These are phyloP conservation scores for Ambrosiella beaveri DNA, from an alignment of 2,329 filamentous ascomycete species.

Conservation along the genomic window DNA sequence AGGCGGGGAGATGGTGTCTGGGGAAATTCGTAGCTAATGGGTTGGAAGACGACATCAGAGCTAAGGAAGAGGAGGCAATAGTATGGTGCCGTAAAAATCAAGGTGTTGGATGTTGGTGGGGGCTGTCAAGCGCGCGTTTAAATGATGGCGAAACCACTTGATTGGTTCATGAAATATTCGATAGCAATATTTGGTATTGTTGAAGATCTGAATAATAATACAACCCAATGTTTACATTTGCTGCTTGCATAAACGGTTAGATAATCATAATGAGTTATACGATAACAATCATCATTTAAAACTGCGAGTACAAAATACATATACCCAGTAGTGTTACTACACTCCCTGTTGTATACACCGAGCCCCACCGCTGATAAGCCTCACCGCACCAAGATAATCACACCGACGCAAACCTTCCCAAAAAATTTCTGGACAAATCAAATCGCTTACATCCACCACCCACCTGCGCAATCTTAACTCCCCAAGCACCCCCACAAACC, in stretches of 20 bases:
- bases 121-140: neutral
- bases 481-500: neutral
- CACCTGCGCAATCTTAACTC: neutral
- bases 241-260: no score
- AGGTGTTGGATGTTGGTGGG: no score
- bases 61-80: no score
- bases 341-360: neutral
- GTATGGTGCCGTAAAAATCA: no score
- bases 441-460: neutral
- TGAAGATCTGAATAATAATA: no score
- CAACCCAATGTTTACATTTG: no score
- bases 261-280: no score
- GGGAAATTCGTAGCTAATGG: no score
- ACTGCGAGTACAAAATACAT: neutral
- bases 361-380: neutral
- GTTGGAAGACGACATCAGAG: no score
- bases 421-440: neutral
- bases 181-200: no score
- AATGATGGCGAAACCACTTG: neutral
- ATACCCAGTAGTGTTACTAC: neutral
- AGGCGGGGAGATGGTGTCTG: no score
- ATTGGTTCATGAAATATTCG: neutral
- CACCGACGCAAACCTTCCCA: neutral
- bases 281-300: no score
- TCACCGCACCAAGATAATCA: neutral